These are phyloP conservation scores for Dalbergia cultrata DNA, from an alignment of 306 rosid species.

Conservation along the genomic window DNA sequence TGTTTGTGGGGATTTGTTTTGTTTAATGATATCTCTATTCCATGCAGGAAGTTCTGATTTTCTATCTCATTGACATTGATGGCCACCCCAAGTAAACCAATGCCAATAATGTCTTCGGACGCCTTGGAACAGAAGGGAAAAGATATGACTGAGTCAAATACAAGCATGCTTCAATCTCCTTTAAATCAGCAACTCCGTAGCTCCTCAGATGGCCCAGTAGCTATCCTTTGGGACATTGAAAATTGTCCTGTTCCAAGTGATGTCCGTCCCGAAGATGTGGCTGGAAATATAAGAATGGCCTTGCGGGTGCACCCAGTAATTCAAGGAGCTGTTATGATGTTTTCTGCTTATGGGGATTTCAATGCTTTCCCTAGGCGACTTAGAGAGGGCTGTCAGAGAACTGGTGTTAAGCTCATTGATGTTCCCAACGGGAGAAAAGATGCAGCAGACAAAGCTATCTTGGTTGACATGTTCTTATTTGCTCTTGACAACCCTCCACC, in stretches of 20 bases:
- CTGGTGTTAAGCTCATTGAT: conserved; percentile 92
- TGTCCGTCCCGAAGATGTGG: conserved; percentile 96
- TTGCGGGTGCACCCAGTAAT: conserved; percentile 89
- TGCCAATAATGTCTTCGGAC: conserved; percentile 53
- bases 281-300: conserved; percentile 95
- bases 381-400: conserved; percentile 97
- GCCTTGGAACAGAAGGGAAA: conserved; percentile 66
- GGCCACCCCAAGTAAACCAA: conserved; percentile 58
- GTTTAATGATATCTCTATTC: conserved; percentile 30
- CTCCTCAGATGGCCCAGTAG: conserved; percentile 78
- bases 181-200: conserved; percentile 59
- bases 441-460: conserved; percentile 98
- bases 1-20: conserved; percentile 39
- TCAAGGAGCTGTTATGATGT: conserved; percentile 83
- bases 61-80: conserved; percentile 51
- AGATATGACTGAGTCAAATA: conserved; percentile 60
- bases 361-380: conserved; percentile 90
- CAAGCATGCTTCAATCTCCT: conserved; percentile 60
- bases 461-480: conserved; percentile 97
- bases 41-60: conserved; percentile 59
- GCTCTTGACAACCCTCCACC: conserved; percentile 99
- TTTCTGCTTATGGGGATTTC: conserved; percentile 96
- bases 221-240: conserved; percentile 97
- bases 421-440: conserved; percentile 99
- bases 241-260: conserved; percentile 96